These are phyloP conservation scores for Paraphaeosphaeria sporulosa DNA, from an alignment of 2,329 filamentous ascomycete genomes.

Conservation along the genomic window DNA sequence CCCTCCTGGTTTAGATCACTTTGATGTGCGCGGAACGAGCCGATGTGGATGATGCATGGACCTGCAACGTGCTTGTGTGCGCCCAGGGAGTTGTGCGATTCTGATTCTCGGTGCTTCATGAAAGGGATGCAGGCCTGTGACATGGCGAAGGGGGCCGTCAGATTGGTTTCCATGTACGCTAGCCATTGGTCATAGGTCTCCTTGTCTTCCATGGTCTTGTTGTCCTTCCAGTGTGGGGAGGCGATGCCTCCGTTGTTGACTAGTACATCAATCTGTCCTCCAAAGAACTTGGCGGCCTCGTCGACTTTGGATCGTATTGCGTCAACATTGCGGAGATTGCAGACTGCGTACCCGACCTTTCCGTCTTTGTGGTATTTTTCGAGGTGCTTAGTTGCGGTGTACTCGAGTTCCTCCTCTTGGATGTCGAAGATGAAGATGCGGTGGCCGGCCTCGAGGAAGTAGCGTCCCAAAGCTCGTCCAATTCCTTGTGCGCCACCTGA, in stretches of 20 bases:
- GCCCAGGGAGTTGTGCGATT: constrained; percentile 27
- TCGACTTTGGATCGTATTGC: constrained; percentile 52
- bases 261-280: constrained; percentile 50
- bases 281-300: constrained; percentile 53
- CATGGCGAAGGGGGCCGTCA: constrained; percentile 57
- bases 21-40: constrained; percentile 56
- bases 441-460: constrained; percentile 55
- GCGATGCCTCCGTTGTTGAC: constrained; percentile 51
- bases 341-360: constrained; percentile 48
- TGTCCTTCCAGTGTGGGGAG: constrained; percentile 52
- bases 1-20: constrained; percentile 59
- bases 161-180: constrained; percentile 57
- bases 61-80: constrained; percentile 45
- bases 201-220: constrained; percentile 56
- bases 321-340: constrained; percentile 54
- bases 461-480: constrained; percentile 56
- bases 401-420: constrained; percentile 45
- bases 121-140: constrained; percentile 57
- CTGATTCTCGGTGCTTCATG: constrained; percentile 50
- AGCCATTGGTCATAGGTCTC: constrained; percentile 55
- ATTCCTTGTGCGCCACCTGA: constrained; percentile 58
- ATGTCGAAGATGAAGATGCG: constrained; percentile 58
- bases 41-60: constrained; percentile 57
- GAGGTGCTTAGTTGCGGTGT: constrained; percentile 52
- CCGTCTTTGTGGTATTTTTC: constrained; percentile 45